phyloP scores from a whole-genome alignment of 2,329 filamentous ascomycete species.

The Botrytis porri region DNA sequence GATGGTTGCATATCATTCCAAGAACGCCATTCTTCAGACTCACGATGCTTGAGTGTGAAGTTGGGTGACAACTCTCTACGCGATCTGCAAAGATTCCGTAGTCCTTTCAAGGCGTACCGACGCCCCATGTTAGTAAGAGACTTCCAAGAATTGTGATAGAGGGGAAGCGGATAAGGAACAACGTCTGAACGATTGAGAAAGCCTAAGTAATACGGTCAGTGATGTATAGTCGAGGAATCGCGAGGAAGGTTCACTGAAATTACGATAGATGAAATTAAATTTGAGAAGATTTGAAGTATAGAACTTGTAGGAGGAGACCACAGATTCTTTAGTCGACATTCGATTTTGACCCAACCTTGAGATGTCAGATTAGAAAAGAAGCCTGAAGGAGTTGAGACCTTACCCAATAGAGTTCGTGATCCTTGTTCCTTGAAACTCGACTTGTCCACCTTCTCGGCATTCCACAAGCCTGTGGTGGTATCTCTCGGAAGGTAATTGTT shows the following conservation, averaged over 20 bases:
- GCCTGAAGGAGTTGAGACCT: background rate
- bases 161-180: background rate
- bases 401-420: constrained; percentile 12
- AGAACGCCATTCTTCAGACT: constrained; percentile 8
- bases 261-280: background rate
- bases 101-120: background rate
- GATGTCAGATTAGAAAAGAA: background rate
- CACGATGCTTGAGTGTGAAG: too few relatives aligned
- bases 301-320: too few relatives aligned
- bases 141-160: constrained; percentile 16
- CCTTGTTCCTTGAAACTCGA: constrained; percentile 21
- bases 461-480: background rate
- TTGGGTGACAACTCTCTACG: too few relatives aligned
- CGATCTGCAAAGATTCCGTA: background rate
- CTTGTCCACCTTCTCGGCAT: constrained; percentile 11
- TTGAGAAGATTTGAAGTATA: too few relatives aligned
- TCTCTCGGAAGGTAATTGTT: background rate
- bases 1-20: constrained; percentile 13
- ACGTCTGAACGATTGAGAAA: constrained; percentile 11
- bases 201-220: background rate
- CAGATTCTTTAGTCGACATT: background rate
- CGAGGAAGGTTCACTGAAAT: background rate
- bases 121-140: background rate
- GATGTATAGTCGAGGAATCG: background rate
- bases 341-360: background rate